Evolutionary conservation across 2,329 filamentous ascomycete genomes (phyloP).

Genomic region (Thielaviopsis ethacetica): DNA sequence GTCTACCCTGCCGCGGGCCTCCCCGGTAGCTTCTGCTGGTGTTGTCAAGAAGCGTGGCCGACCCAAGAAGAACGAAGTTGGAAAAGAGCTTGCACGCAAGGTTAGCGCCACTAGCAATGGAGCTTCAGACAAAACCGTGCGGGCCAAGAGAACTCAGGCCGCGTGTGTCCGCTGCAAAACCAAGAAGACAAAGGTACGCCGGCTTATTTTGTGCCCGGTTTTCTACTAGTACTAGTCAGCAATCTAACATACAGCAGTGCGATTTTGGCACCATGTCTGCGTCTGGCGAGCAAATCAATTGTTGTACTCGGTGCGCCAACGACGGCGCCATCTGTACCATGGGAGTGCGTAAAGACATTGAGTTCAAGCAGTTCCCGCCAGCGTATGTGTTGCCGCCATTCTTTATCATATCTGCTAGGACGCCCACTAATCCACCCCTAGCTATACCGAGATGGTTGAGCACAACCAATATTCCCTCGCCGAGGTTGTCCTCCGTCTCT

Average conservation of each 20-base stretch:
- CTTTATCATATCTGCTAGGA: not conserved
- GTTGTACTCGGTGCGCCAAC: slow-evolving; percentile 48
- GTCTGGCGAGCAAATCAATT: not conserved
- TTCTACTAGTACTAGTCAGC: not conserved
- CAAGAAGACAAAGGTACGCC: slow-evolving; percentile 50
- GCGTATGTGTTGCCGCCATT: slow-evolving; percentile 28
- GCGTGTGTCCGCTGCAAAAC: slow-evolving; percentile 50
- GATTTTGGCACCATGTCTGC: not conserved
- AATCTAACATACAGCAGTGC: slow-evolving; percentile 2
- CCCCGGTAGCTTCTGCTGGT: not conserved
- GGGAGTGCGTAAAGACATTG: slow-evolving; percentile 49
- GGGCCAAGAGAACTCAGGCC: slow-evolving; percentile 51
- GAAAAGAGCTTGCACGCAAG: slow-evolving; percentile 2
- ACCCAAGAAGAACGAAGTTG: slow-evolving; percentile 8
- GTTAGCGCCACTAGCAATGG: not conserved
- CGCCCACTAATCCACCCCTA: slow-evolving; percentile 15
- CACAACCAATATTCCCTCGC: slow-evolving; percentile 49
- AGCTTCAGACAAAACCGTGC: slow-evolving; percentile 18
- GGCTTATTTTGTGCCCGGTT: not conserved
- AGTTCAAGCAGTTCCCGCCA: slow-evolving; percentile 48
- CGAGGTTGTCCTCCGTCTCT: slow-evolving; percentile 48
- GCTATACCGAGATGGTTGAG: slow-evolving; percentile 48
- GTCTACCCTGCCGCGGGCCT: not conserved
- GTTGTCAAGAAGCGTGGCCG: slow-evolving; percentile 9
- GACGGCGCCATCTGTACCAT: slow-evolving; percentile 48